Evolutionary conservation across 208 protist genomes (phyloP), one percentile per base, ranked within the genome.

Genomic region (Trypanosoma platydactyli): DNA sequence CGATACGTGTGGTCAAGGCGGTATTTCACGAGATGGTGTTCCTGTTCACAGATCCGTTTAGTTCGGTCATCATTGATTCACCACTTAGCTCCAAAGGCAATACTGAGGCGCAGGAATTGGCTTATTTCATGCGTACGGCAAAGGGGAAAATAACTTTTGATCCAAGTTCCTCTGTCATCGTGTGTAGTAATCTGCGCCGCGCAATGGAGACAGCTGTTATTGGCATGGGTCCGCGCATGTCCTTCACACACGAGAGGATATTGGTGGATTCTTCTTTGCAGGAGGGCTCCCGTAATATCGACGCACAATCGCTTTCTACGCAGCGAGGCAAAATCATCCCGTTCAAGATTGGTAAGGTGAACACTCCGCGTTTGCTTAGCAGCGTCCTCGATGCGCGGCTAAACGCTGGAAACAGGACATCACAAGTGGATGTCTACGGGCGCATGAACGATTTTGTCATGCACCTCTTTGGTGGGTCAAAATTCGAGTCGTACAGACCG

Each of bases 201-300:
- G 86, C 89, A 20, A 91, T 96, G 86, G 82, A 92, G 70, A 96
- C 89, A 29, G 86, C 83, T 13, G 64, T 94, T 41, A 56, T 93
- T 49, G 90, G 81, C 11, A 44, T 92, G 41, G 56, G 55, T n/a
- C 79, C 79, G 7, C 81, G 91, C 11, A 74, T 95, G 35, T 63
- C 68, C 12, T 61, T 69, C 48, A 92, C 88, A 16, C 49, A 68
- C 22, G 91, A 96, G 80, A 78, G 65, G 41, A 87, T 97, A 52
- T 54, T 92, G 42, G 69, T 97, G 33, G 83, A 94, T 73, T 96
- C 94, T 7, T 72, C 82, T 0, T 67, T 96, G 46, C 94, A 97
- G 79, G 91, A 96, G 68, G 91, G 89, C 45, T 91, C 87, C 30
- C 81, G 88, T 64, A 96, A 96, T 73, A 84, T 96, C n/a, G 93